Percentiles rank a stretch among this genome's conserved stretches.
Evolutionary conservation across 352 stramenopile genomes (phyloP).

Genomic region (Phytophthora gonapodyides): DNA sequence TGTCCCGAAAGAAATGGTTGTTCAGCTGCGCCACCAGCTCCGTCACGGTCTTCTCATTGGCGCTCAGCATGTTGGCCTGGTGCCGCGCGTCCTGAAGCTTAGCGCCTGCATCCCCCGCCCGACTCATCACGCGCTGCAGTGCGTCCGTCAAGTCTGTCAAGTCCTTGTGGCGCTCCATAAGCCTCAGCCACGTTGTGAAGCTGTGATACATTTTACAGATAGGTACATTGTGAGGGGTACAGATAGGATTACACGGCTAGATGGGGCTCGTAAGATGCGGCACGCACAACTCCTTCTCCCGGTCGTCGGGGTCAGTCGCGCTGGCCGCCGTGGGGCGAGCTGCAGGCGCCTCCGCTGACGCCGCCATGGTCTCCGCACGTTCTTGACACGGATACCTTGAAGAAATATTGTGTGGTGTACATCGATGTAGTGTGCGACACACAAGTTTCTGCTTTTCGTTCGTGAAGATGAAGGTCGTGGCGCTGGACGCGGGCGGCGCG

Average conservation of each 20-base stretch:
- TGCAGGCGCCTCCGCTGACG: neutral
- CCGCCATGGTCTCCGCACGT: constrained; percentile 7
- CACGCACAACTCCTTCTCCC: constrained; percentile 39
- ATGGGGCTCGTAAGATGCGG: neutral
- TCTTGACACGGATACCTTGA: neutral
- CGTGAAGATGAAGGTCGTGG: constrained; percentile 45
- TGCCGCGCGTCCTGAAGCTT: constrained; percentile 15
- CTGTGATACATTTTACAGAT: constrained; percentile 16
- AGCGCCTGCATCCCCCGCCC: neutral
- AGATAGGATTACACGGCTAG: neutral
- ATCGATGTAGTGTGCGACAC: too few species aligned
- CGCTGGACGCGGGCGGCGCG: constrained; percentile 61
- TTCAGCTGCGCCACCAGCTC: constrained; percentile 30
- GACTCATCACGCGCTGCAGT: constrained; percentile 20
- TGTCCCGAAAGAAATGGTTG: constrained; percentile 35
- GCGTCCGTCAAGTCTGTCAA: constrained; percentile 14
- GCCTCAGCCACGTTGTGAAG: constrained; percentile 40
- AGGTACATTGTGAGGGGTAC: constrained; percentile 9
- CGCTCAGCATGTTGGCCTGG: constrained; percentile 23
- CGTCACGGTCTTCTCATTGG: constrained; percentile 27
- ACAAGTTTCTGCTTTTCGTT: too few species aligned
- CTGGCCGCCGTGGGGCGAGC: neutral
- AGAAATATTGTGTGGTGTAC: too few species aligned
- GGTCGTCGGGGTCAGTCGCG: neutral
- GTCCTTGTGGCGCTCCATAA: constrained; percentile 39